These are phyloP conservation scores for Meyerozyma athensensis DNA, from an alignment of 1,139 yeast species.

Conservation along the genomic window DNA sequence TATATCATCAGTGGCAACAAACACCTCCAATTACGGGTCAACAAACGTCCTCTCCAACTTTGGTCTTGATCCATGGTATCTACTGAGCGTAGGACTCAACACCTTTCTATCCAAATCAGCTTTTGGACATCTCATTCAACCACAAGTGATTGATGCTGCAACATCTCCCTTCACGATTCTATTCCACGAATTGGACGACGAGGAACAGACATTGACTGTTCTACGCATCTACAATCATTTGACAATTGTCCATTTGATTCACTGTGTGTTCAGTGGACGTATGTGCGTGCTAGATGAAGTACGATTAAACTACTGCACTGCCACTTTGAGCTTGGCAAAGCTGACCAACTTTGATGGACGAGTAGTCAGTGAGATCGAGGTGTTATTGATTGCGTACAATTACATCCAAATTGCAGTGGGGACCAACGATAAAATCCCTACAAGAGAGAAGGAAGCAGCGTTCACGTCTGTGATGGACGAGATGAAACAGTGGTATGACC, in stretches of 20 bases:
- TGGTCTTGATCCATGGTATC: slow-evolving; percentile 56
- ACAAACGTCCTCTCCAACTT: slow-evolving; percentile 17
- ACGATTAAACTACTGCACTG: slow-evolving; percentile 57
- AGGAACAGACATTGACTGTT: slow-evolving; percentile 47
- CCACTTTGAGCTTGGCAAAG: slow-evolving; percentile 55
- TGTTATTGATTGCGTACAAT: slow-evolving; percentile 58
- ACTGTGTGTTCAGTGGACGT: slow-evolving; percentile 67
- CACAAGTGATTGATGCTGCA: slow-evolving; percentile 1
- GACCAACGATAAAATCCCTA: slow-evolving; percentile 13
- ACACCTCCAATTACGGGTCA: slow-evolving; percentile 8
- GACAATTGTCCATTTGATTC: slow-evolving; percentile 63
- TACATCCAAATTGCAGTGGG: slow-evolving; percentile 45
- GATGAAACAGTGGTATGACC: slow-evolving; percentile 57
- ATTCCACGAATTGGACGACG: slow-evolving; percentile 33
- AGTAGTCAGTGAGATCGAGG: slow-evolving; percentile 74
- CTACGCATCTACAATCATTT: slow-evolving; percentile 71
- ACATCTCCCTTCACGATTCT: slow-evolving; percentile 25
- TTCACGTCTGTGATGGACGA: slow-evolving; percentile 29
- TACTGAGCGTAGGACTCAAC: slow-evolving; percentile 55
- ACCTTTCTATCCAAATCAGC: slow-evolving; percentile 48
- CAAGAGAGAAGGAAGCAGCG: slow-evolving; percentile 20
- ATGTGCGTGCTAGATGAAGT: slow-evolving; percentile 69
- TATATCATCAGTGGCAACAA: slow-evolving; percentile 43
- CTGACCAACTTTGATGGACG: slow-evolving; percentile 81
- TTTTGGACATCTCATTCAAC: slow-evolving; percentile 22